These are phyloP conservation scores for Saussurea involucrata DNA, from an alignment of 129 eudicot genomes.

Conservation along the genomic window DNA sequence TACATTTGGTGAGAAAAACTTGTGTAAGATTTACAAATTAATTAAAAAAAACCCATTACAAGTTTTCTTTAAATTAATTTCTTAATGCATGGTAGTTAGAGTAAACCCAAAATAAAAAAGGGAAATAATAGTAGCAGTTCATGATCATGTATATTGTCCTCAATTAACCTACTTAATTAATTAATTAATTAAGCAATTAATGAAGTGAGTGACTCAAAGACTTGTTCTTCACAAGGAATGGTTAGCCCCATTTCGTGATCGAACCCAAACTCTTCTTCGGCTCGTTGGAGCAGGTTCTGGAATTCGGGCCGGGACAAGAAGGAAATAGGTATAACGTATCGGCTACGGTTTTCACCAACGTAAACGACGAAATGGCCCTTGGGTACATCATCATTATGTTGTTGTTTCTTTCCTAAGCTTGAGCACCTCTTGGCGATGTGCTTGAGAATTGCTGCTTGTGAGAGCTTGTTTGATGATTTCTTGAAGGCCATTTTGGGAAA, in stretches of 20 bases:
- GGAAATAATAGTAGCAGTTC: background rate
- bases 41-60: conserved; percentile 17
- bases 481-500: conserved; percentile 51
- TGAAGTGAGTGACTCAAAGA: conserved; percentile 58
- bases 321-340: conserved; percentile 72
- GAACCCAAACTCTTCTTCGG: conserved; percentile 87
- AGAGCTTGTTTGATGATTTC: conserved; percentile 61
- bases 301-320: conserved; percentile 58
- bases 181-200: background rate
- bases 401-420: conserved; percentile 68
- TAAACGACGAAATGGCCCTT: conserved; percentile 85
- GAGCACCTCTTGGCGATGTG: conserved; percentile 75
- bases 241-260: conserved; percentile 88
- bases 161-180: too few species aligned
- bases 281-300: conserved; percentile 58
- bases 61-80: conserved; percentile 9
- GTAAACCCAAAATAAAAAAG: background rate
- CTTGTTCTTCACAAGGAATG: conserved; percentile 72
- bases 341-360: conserved; percentile 63
- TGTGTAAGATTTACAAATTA: conserved; percentile 20
- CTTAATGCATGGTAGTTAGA: conserved; percentile 23
- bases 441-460: conserved; percentile 65
- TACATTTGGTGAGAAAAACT: conserved; percentile 2
- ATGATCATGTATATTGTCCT: background rate
- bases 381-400: conserved; percentile 76